Evolutionary conservation across 768 basidiomycete genomes (phyloP).

Genomic region (Glaciozyma martinii): DNA sequence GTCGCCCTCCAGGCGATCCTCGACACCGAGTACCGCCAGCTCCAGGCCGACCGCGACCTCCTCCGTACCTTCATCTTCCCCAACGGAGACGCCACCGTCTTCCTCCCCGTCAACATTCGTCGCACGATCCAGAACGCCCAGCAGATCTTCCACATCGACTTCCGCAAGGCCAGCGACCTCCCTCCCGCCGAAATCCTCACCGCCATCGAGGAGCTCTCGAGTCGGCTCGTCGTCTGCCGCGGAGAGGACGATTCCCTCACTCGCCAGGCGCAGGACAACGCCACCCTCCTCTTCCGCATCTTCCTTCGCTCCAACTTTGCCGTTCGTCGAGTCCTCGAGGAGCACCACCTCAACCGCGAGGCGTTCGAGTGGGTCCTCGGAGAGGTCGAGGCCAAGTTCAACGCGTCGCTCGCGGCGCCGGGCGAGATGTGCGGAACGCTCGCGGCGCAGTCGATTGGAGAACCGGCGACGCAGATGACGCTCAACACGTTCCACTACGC

Average conservation of each 20-base stretch:
- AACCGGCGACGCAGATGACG: slow-evolving; percentile 99
- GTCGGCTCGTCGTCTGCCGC: slow-evolving; percentile 75
- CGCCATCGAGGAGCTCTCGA: slow-evolving; percentile 60
- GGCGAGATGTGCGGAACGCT: slow-evolving; percentile 99
- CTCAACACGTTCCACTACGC: slow-evolving; percentile 99
- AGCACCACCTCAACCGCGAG: slow-evolving; percentile 75
- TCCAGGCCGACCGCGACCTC: slow-evolving; percentile 62
- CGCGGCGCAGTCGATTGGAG: slow-evolving; percentile 92
- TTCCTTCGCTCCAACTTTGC: slow-evolving; percentile 85
- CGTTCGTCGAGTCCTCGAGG: slow-evolving; percentile 74
- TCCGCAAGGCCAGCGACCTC: slow-evolving; percentile 84
- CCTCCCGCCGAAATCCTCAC: slow-evolving; percentile 80
- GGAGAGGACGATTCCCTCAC: slow-evolving; percentile 64
- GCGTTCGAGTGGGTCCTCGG: slow-evolving; percentile 98
- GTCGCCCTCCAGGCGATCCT: slow-evolving; percentile 73
- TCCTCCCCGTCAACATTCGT: slow-evolving; percentile 87
- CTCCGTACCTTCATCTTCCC: slow-evolving; percentile 75
- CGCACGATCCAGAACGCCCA: slow-evolving; percentile 92
- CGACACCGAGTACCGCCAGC: slow-evolving; percentile 64
- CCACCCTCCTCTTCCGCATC: slow-evolving; percentile 85
- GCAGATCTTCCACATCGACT: slow-evolving; percentile 95
- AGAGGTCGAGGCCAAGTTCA: slow-evolving; percentile 93
- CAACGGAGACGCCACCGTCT: slow-evolving; percentile 65
- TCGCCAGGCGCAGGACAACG: slow-evolving; percentile 70
- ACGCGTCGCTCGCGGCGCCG: slow-evolving; percentile 79